Evolutionary conservation across 768 basidiomycete species (phyloP), one percentile per base, ranked within the genome.

Genomic region (Lactarius trivialis): DNA sequence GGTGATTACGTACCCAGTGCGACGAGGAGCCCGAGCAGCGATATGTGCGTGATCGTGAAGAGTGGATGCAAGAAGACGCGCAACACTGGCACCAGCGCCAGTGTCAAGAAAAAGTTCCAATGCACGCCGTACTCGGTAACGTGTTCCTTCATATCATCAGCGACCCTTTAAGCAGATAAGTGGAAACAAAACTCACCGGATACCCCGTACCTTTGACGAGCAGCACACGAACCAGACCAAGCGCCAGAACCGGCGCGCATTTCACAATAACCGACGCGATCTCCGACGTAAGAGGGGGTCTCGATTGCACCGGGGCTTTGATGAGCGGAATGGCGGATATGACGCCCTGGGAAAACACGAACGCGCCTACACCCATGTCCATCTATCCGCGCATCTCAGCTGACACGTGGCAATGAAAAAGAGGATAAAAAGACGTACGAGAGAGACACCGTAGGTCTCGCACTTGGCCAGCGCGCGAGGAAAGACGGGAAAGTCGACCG

Each of bases 21-120:
- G 4, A 93, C 75, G 28, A 81, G 62, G 19, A 91, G 65, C 0
- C 83, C 92, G 0, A 94, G 65, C 2, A 86, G 61, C 0, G 86
- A 82, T 41, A 89, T 79, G 0, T 88, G 83, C 4, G 86, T 56
- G 24, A 71, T 72, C 15, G 73, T 69, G 50, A 93, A 78, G 34
- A 92, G 28, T 0, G 91, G 89, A 60, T 89, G 86, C 4, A 94
- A 72, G 0, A 83, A 49, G 2, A 86, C 80, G 69, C 92, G 85
- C 14, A 90, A 73, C 4, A 91, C 70, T 0, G 94, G 94, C 6
- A 98, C 71, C 0, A 91, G 67, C 0, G 88, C 93, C 24, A 98
- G 79, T 0, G 97, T 98, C 67, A 98, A 81, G 80, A 99, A 99
- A 75, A 98, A 98, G 72, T 98, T 98, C 97, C 97, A 99, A 69